Evolutionary conservation across 257 asterid species (phyloP), one percentile per base, ranked within the genome.

Genomic region (Cordia subcordata): DNA sequence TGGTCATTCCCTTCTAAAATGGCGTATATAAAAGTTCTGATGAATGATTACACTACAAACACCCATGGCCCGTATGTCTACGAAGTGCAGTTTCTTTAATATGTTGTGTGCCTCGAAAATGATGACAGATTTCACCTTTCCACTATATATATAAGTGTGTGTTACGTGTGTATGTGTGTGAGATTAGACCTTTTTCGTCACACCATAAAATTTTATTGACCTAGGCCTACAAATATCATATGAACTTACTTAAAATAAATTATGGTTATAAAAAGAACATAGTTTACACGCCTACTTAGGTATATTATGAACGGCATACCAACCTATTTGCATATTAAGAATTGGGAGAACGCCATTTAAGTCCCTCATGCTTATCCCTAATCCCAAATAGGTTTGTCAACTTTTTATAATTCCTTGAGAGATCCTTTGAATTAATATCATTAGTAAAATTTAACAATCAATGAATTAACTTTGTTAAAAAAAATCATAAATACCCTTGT

Each of bases 91-190:
- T 27, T 60, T 63, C 21, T 65, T 62, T 78, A 40, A 40, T 72
- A 58, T 42, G 60, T 19, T 66, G 44, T 66, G 44, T 68, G 82
- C 69, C 59, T 53, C 60, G 47, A 62, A 75, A 76, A 77, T 79
- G 77, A 82, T 79, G 77, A 72, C 69, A 63, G 49, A 50, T 58
- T 69, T n/a, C n/a, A n/a, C n/a, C n/a, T n/a, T n/a, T n/a, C n/a
- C n/a, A n/a, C n/a, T n/a, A n/a, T n/a, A n/a, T n/a, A n/a, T n/a
- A n/a, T n/a, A n/a, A n/a, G n/a, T n/a, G n/a, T n/a, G n/a, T n/a
- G n/a, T n/a, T n/a, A n/a, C n/a, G n/a, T n/a, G n/a, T n/a, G n/a
- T n/a, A n/a, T n/a, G n/a, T n/a, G n/a, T n/a, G n/a, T n/a, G n/a
- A n/a, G n/a, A n/a, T n/a, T n/a, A n/a, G n/a, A n/a, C n/a, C n/a